Percentiles rank a stretch among this genome's conserved stretches.
phyloP scores from a whole-genome alignment of 768 basidiomycete species.

The Suillus cothurnatus region DNA sequence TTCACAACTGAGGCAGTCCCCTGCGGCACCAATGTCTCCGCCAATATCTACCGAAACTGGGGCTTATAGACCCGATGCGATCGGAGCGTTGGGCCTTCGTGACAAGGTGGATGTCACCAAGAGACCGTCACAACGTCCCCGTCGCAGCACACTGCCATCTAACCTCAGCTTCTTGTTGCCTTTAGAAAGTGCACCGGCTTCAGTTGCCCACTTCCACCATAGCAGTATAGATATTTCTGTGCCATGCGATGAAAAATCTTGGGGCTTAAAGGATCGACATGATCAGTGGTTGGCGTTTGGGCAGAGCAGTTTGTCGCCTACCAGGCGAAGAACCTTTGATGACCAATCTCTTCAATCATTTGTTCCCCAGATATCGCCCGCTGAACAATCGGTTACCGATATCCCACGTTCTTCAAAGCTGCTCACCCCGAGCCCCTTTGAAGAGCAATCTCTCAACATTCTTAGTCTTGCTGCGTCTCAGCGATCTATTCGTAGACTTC shows the following conservation, averaged over 20 bases:
- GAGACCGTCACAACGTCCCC: neutral
- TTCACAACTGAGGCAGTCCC: slow-evolving; percentile 11
- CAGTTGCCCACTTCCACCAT: neutral
- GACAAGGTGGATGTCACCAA: slow-evolving; percentile 4
- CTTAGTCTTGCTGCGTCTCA: neutral
- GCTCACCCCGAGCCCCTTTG: neutral
- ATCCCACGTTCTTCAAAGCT: slow-evolving; percentile 1
- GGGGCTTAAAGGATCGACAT: neutral
- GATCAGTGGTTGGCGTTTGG: slow-evolving; percentile 13
- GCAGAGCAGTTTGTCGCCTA: slow-evolving; percentile 11
- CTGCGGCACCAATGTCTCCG: neutral
- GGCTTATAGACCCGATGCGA: slow-evolving; percentile 34
- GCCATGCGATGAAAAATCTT: neutral
- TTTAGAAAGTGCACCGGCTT: slow-evolving; percentile 3
- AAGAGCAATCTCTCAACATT: neutral
- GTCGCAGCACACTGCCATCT: slow-evolving; percentile 4
- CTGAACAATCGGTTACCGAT: neutral
- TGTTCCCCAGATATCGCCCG: neutral
- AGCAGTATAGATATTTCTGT: neutral
- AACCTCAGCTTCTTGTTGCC: slow-evolving; percentile 8
- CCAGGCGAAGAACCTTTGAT: slow-evolving; percentile 11
- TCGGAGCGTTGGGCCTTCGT: slow-evolving; percentile 14
- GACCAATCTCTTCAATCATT: slow-evolving; percentile 8
- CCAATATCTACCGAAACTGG: slow-evolving; percentile 12
- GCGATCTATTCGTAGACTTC: neutral